Conservation (phyloP, 1,139 yeast genomes). For the Insectozyma bohioensis region DNA sequence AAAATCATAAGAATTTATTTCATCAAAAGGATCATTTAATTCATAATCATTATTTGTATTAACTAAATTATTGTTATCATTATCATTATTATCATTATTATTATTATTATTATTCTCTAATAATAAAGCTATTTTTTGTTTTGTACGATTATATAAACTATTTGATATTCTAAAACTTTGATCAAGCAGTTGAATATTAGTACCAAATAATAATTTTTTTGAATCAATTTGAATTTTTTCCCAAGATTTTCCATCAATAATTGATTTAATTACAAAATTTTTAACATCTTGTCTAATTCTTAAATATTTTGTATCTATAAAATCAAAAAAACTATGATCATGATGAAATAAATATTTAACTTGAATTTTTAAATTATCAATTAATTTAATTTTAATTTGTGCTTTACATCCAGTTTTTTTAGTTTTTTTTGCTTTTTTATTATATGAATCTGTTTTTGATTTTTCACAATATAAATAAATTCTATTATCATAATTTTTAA, state of each 20-base stretch:
- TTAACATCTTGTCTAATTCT: neutral
- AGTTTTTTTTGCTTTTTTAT: neutral
- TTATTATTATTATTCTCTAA: too few relatives aligned
- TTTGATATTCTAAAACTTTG: slow-evolving; percentile 1
- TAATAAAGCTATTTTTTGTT: neutral
- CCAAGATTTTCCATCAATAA: neutral
- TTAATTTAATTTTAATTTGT: neutral
- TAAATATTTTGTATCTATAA: neutral
- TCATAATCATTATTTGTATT: too few relatives aligned
- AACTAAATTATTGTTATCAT: too few relatives aligned
- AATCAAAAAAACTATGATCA: neutral
- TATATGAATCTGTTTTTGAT: neutral
- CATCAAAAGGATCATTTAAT: too few relatives aligned
- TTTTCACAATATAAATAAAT: neutral
- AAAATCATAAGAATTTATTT: too few relatives aligned
- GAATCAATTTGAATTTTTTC: neutral
- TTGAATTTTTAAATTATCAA: neutral
- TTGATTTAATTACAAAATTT: neutral
- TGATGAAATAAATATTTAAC: slow-evolving; percentile 1
- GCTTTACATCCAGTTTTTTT: neutral
- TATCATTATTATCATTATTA: too few relatives aligned
- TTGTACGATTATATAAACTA: neutral
- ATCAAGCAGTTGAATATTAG: neutral
- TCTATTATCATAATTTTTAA: neutral
- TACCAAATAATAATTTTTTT: neutral